Evolutionary conservation across 2,329 filamentous ascomycete species (phyloP).

Genomic region (Graphilbum fragrans): DNA sequence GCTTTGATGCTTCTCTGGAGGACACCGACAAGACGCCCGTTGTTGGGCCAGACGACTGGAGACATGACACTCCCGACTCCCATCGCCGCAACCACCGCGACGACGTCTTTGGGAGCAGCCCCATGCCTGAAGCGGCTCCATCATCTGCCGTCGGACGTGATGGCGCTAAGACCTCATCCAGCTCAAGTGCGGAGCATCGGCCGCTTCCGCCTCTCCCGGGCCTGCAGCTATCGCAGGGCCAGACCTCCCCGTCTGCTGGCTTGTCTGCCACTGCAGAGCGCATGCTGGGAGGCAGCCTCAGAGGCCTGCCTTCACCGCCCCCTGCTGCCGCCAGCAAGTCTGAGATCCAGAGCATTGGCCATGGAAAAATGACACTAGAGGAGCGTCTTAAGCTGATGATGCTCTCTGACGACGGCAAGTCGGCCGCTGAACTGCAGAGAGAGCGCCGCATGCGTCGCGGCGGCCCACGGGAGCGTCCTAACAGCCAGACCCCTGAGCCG

Average conservation of each 20-base stretch:
- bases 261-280: slow-evolving; percentile 62
- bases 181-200: slow-evolving; percentile 69
- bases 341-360: slow-evolving; percentile 66
- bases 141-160: slow-evolving; percentile 39
- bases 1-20: slow-evolving; percentile 90
- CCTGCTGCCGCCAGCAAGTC: slow-evolving; percentile 58
- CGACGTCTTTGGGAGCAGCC: slow-evolving; percentile 61
- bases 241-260: slow-evolving; percentile 48
- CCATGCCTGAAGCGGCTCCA: slow-evolving; percentile 44
- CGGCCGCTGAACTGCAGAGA: slow-evolving; percentile 52
- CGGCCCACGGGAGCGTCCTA: slow-evolving; percentile 33
- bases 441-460: slow-evolving; percentile 58
- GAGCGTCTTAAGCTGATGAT: slow-evolving; percentile 83
- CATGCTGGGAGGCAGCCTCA: slow-evolving; percentile 43
- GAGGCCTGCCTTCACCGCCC: slow-evolving; percentile 63
- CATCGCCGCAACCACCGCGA: slow-evolving; percentile 11
- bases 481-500: slow-evolving; percentile 31
- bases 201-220: slow-evolving; percentile 80
- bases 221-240: slow-evolving; percentile 28
- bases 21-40: slow-evolving; percentile 96
- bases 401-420: slow-evolving; percentile 57
- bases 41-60: slow-evolving; percentile 95
- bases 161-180: slow-evolving; percentile 57
- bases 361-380: slow-evolving; percentile 69
- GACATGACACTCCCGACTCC: slow-evolving; percentile 48